Conservation (phyloP, 352 stramenopile species). For the Plasmopara halstedii region DNA sequence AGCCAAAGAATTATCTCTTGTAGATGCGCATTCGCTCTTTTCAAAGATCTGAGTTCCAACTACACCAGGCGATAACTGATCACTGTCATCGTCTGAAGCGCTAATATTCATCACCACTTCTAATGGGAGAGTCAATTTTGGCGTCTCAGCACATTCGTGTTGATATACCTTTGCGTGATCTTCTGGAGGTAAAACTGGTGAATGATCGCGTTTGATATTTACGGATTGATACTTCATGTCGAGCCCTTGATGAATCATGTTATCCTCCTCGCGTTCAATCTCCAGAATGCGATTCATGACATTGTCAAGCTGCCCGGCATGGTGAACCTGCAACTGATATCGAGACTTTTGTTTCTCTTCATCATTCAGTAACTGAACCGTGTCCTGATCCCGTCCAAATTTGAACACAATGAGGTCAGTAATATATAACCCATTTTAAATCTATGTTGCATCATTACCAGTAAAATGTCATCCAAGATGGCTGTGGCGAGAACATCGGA, state of each 20-base stretch:
- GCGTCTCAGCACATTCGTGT: neutral
- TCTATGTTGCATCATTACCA: conserved; percentile 20
- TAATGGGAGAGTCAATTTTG: conserved; percentile 28
- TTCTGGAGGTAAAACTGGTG: neutral
- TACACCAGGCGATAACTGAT: neutral
- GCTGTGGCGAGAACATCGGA: conserved; percentile 44
- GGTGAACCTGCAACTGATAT: conserved; percentile 15
- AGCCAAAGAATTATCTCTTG: neutral
- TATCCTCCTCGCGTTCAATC: conserved; percentile 37
- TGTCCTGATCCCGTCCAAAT: conserved; percentile 48
- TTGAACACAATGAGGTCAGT: conserved; percentile 1
- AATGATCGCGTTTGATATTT: conserved; percentile 10
- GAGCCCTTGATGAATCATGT: conserved; percentile 31
- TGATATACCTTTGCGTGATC: neutral
- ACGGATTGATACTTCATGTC: conserved; percentile 14
- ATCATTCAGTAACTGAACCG: conserved; percentile 43
- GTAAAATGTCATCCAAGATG: conserved; percentile 55
- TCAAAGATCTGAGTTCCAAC: neutral
- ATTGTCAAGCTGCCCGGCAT: conserved; percentile 35
- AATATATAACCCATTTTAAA: too few relatives aligned
- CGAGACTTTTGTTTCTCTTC: conserved; percentile 34
- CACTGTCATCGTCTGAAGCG: conserved; percentile 1
- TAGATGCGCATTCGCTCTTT: too few relatives aligned
- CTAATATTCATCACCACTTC: conserved; percentile 44
- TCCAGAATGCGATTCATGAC: conserved; percentile 40